Evolutionary conservation across 768 basidiomycete genomes (phyloP).

Genomic region (Daedalea quercina): DNA sequence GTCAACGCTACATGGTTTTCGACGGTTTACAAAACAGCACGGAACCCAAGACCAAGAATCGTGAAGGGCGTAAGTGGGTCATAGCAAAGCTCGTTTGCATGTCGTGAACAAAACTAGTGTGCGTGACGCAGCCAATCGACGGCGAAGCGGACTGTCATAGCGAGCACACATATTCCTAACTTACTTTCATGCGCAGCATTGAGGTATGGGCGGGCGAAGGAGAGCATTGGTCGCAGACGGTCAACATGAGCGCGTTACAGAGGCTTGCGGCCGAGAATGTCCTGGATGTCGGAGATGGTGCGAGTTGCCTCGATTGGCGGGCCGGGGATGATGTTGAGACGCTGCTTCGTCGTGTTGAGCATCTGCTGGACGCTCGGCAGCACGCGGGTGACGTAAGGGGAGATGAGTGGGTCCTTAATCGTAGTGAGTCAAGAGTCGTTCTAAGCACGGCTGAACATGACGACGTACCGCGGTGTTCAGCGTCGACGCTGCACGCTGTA

Average conservation of each 20-base stretch:
- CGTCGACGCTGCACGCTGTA: slow-evolving; percentile 65
- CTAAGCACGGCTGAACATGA: background rate
- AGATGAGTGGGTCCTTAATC: slow-evolving; percentile 68
- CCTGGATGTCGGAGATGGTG: slow-evolving; percentile 69
- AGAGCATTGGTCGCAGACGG: background rate
- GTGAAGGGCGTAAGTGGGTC: slow-evolving; percentile 1
- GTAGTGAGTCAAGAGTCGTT: slow-evolving; percentile 6
- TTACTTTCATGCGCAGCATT: slow-evolving; percentile 17
- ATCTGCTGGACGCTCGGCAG: slow-evolving; percentile 73
- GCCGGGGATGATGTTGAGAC: slow-evolving; percentile 71
- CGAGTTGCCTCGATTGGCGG: slow-evolving; percentile 64
- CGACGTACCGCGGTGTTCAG: slow-evolving; percentile 64
- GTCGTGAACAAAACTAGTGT: background rate
- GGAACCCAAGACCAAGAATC: background rate
- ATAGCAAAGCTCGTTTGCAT: slow-evolving; percentile 1
- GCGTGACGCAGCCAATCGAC: background rate
- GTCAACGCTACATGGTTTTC: background rate
- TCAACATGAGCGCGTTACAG: slow-evolving; percentile 3
- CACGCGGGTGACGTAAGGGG: slow-evolving; percentile 76
- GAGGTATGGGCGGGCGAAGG: background rate
- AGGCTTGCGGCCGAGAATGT: slow-evolving; percentile 48
- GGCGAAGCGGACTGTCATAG: slow-evolving; percentile 1
- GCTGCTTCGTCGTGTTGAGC: slow-evolving; percentile 74
- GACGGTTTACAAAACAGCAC: background rate
- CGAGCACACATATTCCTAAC: slow-evolving; percentile 7